Conservation (phyloP, 371 early-diverging fungal genomes). For the Mortierella sp. region DNA sequence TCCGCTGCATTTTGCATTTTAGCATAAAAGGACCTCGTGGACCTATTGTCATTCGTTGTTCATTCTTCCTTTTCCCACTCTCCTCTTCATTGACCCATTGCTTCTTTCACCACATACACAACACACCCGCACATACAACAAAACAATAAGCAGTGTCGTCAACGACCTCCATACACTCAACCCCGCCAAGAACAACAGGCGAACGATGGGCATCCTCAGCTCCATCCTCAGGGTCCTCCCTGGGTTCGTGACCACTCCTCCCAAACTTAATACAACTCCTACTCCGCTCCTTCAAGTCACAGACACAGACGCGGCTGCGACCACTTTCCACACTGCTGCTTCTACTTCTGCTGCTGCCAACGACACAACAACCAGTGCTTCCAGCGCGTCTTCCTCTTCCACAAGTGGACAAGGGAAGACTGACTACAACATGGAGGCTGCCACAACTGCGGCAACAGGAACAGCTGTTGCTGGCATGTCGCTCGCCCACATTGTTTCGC, state of each 20-base stretch:
- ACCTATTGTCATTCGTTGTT: not conserved
- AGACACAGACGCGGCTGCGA: not conserved
- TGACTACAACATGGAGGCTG: not conserved
- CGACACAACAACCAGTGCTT: constrained; percentile 10
- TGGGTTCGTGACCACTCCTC: constrained; percentile 15
- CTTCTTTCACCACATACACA: not conserved
- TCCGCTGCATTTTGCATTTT: not conserved
- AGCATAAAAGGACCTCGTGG: not conserved
- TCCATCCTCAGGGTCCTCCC: constrained; percentile 35
- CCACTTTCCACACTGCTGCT: not conserved
- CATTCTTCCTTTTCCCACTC: not conserved
- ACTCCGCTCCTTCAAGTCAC: constrained; percentile 9
- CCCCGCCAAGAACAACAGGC: not conserved
- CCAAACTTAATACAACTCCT: constrained; percentile 2
- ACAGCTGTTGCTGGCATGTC: not conserved
- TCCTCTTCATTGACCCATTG: not conserved
- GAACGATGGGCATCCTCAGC: constrained; percentile 41
- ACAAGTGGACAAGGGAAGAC: not conserved
- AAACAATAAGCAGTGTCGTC: not conserved
- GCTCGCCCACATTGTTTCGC: not conserved
- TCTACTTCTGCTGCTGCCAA: not conserved
- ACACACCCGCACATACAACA: not conserved
- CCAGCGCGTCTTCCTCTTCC: not conserved
- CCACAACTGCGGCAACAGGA: not conserved
- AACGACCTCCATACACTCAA: not conserved